Evolutionary conservation across 805 yeast genomes (phyloP), one percentile per base, ranked within the genome.

Genomic region (Kazachstania taianensis): DNA sequence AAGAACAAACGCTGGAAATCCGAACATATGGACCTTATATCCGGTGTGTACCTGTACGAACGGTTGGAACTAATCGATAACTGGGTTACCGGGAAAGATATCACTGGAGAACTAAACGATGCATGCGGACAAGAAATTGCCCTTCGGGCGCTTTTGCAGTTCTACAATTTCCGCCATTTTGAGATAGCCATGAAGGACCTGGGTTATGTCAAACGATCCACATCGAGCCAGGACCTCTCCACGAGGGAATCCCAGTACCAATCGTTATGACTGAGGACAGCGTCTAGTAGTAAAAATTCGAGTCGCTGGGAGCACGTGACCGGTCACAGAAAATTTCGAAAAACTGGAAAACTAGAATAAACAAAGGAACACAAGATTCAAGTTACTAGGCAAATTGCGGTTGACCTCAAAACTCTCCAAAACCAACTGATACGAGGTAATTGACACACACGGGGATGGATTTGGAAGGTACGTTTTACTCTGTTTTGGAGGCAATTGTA

Each of bases 1-100:
- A 87, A 84, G 49, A 96, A 96, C 14, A 76, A 92, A 41, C 86
- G 87, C 57, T 89, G 98, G 98, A 78, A 86, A 47, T 73, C 86
- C 10, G 73, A 77, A 43, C 92, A 89, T 53, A 89, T 92, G 96
- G 96, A 87, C 45, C 65, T 92, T 31, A 82, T 89, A 4, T 84
- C 96, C 0, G 78, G 83, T 41, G 86, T 89, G 2, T 89, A 81
- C 49, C 55, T 92, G 19, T 77, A 85, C 51, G 73, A 83, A 48
- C 73, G 75, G 46, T 63, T 86, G 26, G 73, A 77, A 13, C 57
- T 89, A 32, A 70, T 76, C 41, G 98, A 89, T 53, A 79, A 78
- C 42, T 89, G 97, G 97, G 67, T 89, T 20, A 78, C 77, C 12
- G 94, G 94, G 0, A 70, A 73, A 40, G 94, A 85, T 53, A 64